Base-by-base conservation (phyloP, 495 filamentous ascomycete genomes). In the Penicillium roqueforti region DNA sequence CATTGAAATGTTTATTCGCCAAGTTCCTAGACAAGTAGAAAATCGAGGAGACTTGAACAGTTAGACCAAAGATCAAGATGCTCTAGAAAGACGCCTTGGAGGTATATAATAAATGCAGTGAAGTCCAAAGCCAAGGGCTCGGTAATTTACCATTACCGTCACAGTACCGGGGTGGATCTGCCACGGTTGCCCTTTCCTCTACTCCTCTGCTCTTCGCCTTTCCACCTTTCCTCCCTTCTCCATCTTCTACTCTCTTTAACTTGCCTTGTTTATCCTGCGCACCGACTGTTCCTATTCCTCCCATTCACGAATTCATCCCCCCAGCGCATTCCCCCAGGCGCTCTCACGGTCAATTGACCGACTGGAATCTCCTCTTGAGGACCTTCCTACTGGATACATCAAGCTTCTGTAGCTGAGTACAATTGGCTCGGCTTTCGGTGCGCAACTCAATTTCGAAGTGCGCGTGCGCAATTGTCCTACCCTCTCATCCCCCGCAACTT, bases 191-290 rank as follows among this genome's bases (percentile, higher is more conserved):
- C 62, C 57, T 58, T 59, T 69, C 58, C 57, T 51, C 56, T 58
- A 42, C 53, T 60, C 58, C 55, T 56, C 62, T 59, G 16, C 66
- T 65, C 67, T 57, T 25, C 47, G 39, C 47, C 32, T 50, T 65
- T 23, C 22, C n/a, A n/a, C n/a, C n/a, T n/a, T n/a, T n/a, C n/a
- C n/a, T n/a, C n/a, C n/a, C n/a, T n/a, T 72, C 64, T 56, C 4
- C 45, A 37, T 18, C 50, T 40, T 51, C 57, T 60, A 53, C 45
- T 42, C 47, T 52, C 56, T 60, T 55, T 53, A 40, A 55, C 59
- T 56, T 57, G 46, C 63, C 41, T 60, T 42, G 47, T 51, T 54
- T 54, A 41, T 38, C 31, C 19, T 13, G 11, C 13, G n/a, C n/a
- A n/a, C n/a, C n/a, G n/a, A 34, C 40, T 50, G 6, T 40, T 48